A percentile compares a stretch with the other conserved stretches of the same genome.
Conservation (phyloP, 768 basidiomycete species). For the Asterophora parasitica region DNA sequence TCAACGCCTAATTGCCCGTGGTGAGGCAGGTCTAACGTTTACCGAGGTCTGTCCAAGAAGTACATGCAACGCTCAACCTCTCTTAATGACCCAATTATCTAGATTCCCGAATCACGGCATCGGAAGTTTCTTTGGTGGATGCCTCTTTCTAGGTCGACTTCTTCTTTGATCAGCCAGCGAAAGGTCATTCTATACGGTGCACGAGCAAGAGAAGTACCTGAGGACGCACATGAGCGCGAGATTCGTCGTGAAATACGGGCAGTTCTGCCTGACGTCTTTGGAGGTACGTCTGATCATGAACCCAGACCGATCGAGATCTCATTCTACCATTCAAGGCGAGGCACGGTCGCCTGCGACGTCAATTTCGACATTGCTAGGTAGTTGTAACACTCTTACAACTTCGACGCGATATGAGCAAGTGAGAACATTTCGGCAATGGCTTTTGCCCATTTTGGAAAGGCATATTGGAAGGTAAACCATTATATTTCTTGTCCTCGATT, state of each 20-base stretch:
- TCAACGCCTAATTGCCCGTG: slow-evolving; percentile 76
- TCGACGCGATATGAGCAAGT: slow-evolving; percentile 76
- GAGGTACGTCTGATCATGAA: slow-evolving; percentile 33
- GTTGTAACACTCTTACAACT: slow-evolving; percentile 42
- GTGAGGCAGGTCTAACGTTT: slow-evolving; percentile 56
- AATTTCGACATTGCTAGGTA: slow-evolving; percentile 32
- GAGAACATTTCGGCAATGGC: slow-evolving; percentile 64
- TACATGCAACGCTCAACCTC: slow-evolving; percentile 3
- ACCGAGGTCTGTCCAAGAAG: slow-evolving; percentile 39
- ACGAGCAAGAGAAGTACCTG: slow-evolving; percentile 63
- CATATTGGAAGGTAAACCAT: slow-evolving; percentile 42
- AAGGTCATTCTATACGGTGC: slow-evolving; percentile 67
- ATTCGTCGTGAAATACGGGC: slow-evolving; percentile 67
- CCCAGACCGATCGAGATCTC: slow-evolving; percentile 6
- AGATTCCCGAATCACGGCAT: slow-evolving; percentile 58
- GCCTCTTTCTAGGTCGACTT: slow-evolving; percentile 55
- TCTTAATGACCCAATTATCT: slow-evolving; percentile 1
- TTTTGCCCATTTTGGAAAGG: slow-evolving; percentile 64
- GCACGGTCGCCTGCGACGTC: slow-evolving; percentile 24
- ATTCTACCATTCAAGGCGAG: slow-evolving; percentile 25
- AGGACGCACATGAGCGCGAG: slow-evolving; percentile 64
- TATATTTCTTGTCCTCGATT: not conserved
- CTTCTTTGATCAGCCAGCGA: slow-evolving; percentile 62
- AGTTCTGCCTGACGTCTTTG: slow-evolving; percentile 64
- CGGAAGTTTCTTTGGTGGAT: slow-evolving; percentile 68